Evolutionary conservation across 345 rosid species (phyloP).

Genomic region (Noccaea bulbosa): DNA sequence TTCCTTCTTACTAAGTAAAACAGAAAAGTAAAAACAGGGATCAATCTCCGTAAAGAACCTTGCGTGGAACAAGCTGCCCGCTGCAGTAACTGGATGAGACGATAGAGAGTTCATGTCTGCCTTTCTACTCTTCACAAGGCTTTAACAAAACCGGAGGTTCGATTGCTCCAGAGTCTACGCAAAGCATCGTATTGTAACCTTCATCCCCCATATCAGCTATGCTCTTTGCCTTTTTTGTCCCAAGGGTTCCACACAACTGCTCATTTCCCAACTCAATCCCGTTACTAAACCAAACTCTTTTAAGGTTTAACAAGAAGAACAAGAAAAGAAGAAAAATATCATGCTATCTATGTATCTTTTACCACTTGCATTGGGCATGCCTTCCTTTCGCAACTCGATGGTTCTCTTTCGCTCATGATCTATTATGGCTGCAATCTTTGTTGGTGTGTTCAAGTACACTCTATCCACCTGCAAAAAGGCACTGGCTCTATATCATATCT

Average conservation of each 20-base stretch:
- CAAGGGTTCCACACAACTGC: constrained; percentile 96
- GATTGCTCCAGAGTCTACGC: constrained; percentile 79
- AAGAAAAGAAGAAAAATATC: neutral
- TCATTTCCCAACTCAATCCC: constrained; percentile 28
- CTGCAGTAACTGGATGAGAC: constrained; percentile 97
- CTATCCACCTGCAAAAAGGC: constrained; percentile 63
- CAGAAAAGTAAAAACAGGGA: neutral
- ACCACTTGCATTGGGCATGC: constrained; percentile 83
- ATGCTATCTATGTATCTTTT: neutral
- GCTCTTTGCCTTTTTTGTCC: constrained; percentile 83
- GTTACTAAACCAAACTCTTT: constrained; percentile 1
- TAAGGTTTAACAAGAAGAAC: neutral
- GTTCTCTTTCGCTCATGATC: constrained; percentile 95
- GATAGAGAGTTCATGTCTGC: constrained; percentile 80
- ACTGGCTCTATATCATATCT: constrained; percentile 8
- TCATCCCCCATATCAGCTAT: constrained; percentile 85
- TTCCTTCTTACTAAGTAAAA: neutral
- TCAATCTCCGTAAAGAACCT: constrained; percentile 71
- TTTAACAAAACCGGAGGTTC: constrained; percentile 71
- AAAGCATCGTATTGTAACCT: constrained; percentile 81
- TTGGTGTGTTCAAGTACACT: constrained; percentile 86
- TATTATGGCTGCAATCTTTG: no score
- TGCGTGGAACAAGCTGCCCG: constrained; percentile 89
- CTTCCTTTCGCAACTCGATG: constrained; percentile 78
- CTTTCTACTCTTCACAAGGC: constrained; percentile 89